phyloP scores from a whole-genome alignment of 148 eudicot genomes.

The Simmondsia chinensis region DNA sequence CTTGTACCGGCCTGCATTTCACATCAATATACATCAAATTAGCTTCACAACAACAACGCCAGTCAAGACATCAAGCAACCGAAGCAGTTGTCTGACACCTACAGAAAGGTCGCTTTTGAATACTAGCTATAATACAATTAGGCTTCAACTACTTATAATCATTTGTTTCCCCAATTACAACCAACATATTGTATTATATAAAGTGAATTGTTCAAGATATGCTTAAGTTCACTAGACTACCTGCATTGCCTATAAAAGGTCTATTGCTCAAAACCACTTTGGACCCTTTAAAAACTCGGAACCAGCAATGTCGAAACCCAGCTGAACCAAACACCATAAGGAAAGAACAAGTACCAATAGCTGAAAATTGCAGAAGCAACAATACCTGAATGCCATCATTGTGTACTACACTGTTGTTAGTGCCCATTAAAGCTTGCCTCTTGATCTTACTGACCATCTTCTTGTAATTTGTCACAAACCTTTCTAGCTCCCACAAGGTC shows the following conservation, averaged over 20 bases:
- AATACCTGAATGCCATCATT: conserved; percentile 16
- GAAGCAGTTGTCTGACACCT: too few relatives aligned
- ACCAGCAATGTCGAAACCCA: too few relatives aligned
- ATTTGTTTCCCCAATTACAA: too few relatives aligned
- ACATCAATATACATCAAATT: not conserved
- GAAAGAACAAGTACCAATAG: not conserved
- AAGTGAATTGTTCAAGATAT: too few relatives aligned
- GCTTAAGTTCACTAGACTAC: too few relatives aligned
- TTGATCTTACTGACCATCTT: conserved; percentile 64
- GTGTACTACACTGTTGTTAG: conserved; percentile 19
- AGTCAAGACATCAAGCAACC: not conserved
- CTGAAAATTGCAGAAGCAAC: not conserved
- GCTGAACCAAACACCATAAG: not conserved
- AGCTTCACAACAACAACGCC: not conserved
- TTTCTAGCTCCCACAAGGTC: conserved; percentile 87
- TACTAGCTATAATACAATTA: too few relatives aligned
- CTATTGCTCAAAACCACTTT: too few relatives aligned
- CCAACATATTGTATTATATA: too few relatives aligned
- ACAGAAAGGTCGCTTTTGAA: too few relatives aligned
- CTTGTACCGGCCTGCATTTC: conserved; percentile 32
- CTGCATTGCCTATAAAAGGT: too few relatives aligned
- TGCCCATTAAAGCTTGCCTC: conserved; percentile 56
- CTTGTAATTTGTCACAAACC: conserved; percentile 84
- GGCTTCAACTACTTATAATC: too few relatives aligned
- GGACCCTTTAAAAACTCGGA: too few relatives aligned